Percentiles rank a stretch among this genome's conserved stretches.
These are phyloP conservation scores for Protoeuglena noctilucae DNA, from an alignment of 139 green algal genomes.

Conservation along the genomic window DNA sequence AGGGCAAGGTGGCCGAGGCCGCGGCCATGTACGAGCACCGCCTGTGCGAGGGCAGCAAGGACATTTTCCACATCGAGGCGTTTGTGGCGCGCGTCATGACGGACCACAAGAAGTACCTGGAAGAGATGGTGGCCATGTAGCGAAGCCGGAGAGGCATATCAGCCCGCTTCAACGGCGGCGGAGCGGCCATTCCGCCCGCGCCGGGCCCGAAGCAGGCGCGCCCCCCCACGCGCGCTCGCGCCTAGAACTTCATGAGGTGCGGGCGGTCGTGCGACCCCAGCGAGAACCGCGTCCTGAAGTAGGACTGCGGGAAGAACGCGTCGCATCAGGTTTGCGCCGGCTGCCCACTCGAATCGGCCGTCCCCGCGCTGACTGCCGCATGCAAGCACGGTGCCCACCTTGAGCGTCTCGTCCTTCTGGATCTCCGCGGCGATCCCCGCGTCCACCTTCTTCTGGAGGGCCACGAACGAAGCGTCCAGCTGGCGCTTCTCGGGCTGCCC, in stretches of 20 bases:
- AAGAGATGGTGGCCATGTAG: no score
- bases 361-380: background rate
- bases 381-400: background rate
- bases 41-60: constrained; percentile 62
- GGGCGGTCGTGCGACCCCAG: constrained; percentile 75
- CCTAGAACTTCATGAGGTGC: constrained; percentile 96
- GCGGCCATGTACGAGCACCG: constrained; percentile 77
- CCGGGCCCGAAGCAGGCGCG: no score
- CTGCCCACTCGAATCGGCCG: background rate
- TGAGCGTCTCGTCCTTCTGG: background rate
- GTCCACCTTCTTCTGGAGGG: constrained; percentile 86
- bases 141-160: no score
- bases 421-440: constrained; percentile 14
- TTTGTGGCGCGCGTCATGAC: constrained; percentile 91
- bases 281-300: constrained; percentile 79
- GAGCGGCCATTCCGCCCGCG: no score
- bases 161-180: no score
- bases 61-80: constrained; percentile 94
- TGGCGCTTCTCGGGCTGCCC: constrained; percentile 43
- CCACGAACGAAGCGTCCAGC: constrained; percentile 66
- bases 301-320: constrained; percentile 48
- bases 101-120: constrained; percentile 79
- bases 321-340: constrained; percentile 7
- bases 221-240: no score
- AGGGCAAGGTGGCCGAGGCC: constrained; percentile 40